phyloP scores from a whole-genome alignment of 352 stramenopile genomes.

The Aphanomyces stellatus region DNA sequence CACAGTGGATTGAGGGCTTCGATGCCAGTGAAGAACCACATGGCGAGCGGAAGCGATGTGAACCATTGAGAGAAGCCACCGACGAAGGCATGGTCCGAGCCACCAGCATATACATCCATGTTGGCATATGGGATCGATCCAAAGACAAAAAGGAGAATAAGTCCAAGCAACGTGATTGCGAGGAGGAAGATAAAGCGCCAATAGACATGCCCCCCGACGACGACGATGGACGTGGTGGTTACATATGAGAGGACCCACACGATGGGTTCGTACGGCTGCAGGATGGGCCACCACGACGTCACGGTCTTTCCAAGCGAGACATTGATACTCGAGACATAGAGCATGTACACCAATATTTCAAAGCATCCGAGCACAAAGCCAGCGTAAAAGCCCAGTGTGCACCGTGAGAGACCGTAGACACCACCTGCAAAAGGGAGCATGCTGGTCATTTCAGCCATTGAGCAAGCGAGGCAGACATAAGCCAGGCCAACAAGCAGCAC shows the following conservation, averaged over 20 bases:
- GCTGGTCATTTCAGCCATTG: conserved; percentile 27
- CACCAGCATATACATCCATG: conserved; percentile 21
- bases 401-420: conserved; percentile 29
- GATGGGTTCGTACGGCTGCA: conserved; percentile 20
- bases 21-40: conserved; percentile 32
- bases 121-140: conserved; percentile 24
- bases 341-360: conserved; percentile 31
- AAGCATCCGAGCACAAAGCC: conserved; percentile 30
- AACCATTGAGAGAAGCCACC: conserved; percentile 23
- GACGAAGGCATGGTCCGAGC: conserved; percentile 21
- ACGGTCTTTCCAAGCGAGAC: conserved; percentile 26
- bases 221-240: conserved; percentile 22
- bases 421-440: conserved; percentile 29
- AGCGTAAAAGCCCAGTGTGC: conserved; percentile 29
- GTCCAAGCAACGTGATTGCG: conserved; percentile 25
- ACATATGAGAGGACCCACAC: conserved; percentile 26
- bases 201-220: conserved; percentile 25
- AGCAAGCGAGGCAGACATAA: conserved; percentile 29
- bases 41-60: conserved; percentile 23
- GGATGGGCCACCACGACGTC: conserved; percentile 13
- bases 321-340: conserved; percentile 25
- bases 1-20: conserved; percentile 27
- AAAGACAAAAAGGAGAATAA: conserved; percentile 29
- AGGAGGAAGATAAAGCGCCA: conserved; percentile 29
- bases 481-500: conserved; percentile 24